phyloP scores from a whole-genome alignment of 768 basidiomycete genomes.

The Suillus paluster region DNA sequence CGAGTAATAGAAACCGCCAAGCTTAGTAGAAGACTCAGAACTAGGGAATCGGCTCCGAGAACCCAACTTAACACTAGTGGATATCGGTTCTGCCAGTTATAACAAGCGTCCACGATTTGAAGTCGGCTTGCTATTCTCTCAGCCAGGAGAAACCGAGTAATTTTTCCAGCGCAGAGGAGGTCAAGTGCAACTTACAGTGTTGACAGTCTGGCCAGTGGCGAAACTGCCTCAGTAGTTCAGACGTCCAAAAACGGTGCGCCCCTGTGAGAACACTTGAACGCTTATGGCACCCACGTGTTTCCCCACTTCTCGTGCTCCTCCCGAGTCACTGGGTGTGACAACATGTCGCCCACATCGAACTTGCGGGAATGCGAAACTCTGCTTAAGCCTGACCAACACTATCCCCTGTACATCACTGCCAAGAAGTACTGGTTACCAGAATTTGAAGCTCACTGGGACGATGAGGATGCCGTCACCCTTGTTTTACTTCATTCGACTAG shows the following conservation, averaged over 20 bases:
- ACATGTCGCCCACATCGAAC: not conserved
- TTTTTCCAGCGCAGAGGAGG: not conserved
- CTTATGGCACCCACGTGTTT: constrained; percentile 1
- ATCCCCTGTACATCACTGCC: constrained; percentile 56
- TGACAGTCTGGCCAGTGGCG: too few species aligned
- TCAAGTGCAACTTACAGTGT: not conserved
- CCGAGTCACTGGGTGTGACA: not conserved
- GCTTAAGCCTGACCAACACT: constrained; percentile 44
- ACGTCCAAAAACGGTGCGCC: not conserved
- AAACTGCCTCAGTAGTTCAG: not conserved
- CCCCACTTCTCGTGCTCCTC: not conserved
- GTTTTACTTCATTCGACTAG: constrained; percentile 72
- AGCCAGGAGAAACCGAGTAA: not conserved
- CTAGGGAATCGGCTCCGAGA: too few species aligned
- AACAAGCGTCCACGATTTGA: not conserved
- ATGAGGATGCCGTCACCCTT: constrained; percentile 55
- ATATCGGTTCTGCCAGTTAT: not conserved
- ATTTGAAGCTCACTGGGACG: constrained; percentile 38
- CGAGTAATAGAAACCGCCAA: not conserved
- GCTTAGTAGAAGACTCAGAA: too few species aligned
- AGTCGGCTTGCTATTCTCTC: not conserved
- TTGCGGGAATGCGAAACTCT: constrained; percentile 32
- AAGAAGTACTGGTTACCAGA: constrained; percentile 58
- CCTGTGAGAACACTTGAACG: not conserved
- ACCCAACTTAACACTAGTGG: too few species aligned